phyloP scores from a whole-genome alignment of 2,329 filamentous ascomycete genomes.

The Calycina marina region DNA sequence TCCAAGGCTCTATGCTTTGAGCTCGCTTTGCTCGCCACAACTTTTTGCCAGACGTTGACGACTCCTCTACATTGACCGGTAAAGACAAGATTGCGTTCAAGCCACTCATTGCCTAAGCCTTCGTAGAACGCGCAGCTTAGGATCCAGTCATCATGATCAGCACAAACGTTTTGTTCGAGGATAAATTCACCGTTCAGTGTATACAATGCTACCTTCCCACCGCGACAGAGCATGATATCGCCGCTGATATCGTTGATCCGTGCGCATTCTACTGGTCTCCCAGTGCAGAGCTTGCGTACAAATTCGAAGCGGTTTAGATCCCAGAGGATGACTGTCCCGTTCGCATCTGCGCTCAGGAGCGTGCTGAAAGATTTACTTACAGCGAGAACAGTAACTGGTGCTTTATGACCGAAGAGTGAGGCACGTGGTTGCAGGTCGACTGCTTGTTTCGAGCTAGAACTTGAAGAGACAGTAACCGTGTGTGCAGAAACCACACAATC shows the following conservation, averaged over 20 bases:
- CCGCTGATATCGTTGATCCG: slow-evolving; percentile 83
- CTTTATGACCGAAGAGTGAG: slow-evolving; percentile 81
- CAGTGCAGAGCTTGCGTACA: slow-evolving; percentile 54
- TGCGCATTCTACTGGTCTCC: slow-evolving; percentile 53
- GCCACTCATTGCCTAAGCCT: slow-evolving; percentile 81
- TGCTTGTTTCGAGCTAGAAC: slow-evolving; percentile 37
- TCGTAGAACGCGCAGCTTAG: slow-evolving; percentile 86
- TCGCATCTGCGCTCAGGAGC: slow-evolving; percentile 66
- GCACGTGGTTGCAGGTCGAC: slow-evolving; percentile 69
- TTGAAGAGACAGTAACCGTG: slow-evolving; percentile 46
- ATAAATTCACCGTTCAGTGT: slow-evolving; percentile 78
- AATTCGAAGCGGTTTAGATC: slow-evolving; percentile 85
- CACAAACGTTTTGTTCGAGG: slow-evolving; percentile 68
- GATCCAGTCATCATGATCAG: slow-evolving; percentile 57
- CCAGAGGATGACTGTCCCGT: slow-evolving; percentile 81
- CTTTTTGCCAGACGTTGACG: slow-evolving; percentile 61
- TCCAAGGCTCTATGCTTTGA: too few relatives aligned
- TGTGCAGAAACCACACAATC: slow-evolving; percentile 87
- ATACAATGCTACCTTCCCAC: slow-evolving; percentile 61
- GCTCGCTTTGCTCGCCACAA: too few relatives aligned
- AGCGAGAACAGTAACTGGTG: slow-evolving; percentile 66
- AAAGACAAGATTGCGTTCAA: slow-evolving; percentile 73
- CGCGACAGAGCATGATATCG: slow-evolving; percentile 74
- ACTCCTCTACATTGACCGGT: slow-evolving; percentile 76
- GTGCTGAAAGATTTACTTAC: slow-evolving; percentile 81